Percentiles rank a stretch among this genome's conserved stretches.
These are phyloP conservation scores for Boechera divaricarpa DNA, from an alignment of 345 rosid species.

Conservation along the genomic window DNA sequence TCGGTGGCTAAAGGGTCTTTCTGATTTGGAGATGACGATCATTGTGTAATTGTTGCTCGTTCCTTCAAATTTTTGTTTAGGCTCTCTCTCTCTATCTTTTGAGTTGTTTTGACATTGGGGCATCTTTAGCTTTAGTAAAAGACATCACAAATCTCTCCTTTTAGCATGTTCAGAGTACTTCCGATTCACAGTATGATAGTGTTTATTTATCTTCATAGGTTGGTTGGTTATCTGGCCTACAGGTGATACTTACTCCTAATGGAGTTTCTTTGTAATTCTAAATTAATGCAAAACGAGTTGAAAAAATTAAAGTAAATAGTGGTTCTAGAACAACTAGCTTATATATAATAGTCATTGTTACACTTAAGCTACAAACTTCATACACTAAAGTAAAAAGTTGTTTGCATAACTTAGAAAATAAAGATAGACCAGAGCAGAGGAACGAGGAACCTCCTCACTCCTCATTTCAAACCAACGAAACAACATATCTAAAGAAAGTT, in stretches of 20 bases:
- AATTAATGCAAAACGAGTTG: neutral
- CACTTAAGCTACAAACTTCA: slow-evolving; percentile 34
- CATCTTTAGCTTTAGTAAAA: neutral
- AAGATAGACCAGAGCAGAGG: slow-evolving; percentile 25
- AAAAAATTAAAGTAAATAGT: neutral
- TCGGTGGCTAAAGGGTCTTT: neutral
- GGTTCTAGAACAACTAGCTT: slow-evolving; percentile 17
- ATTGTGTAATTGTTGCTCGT: neutral
- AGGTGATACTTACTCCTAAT: neutral
- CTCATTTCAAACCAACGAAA: slow-evolving; percentile 21
- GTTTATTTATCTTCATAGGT: no score
- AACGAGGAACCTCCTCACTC: slow-evolving; percentile 18
- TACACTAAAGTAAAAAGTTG: slow-evolving; percentile 23
- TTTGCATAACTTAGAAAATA: slow-evolving; percentile 29
- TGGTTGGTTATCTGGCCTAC: no score
- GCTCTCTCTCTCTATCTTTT: neutral
- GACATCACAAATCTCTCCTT: neutral
- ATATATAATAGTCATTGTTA: slow-evolving; percentile 2
- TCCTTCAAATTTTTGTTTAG: neutral
- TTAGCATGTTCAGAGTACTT: neutral
- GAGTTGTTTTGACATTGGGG: neutral
- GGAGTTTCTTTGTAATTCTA: neutral
- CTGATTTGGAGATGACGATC: neutral
- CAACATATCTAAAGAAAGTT: slow-evolving; percentile 17
- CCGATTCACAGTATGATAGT: neutral